A percentile compares a stretch with the other conserved stretches of the same genome.
Evolutionary conservation across 805 yeast species (phyloP).

Genomic region (Candida anglica): DNA sequence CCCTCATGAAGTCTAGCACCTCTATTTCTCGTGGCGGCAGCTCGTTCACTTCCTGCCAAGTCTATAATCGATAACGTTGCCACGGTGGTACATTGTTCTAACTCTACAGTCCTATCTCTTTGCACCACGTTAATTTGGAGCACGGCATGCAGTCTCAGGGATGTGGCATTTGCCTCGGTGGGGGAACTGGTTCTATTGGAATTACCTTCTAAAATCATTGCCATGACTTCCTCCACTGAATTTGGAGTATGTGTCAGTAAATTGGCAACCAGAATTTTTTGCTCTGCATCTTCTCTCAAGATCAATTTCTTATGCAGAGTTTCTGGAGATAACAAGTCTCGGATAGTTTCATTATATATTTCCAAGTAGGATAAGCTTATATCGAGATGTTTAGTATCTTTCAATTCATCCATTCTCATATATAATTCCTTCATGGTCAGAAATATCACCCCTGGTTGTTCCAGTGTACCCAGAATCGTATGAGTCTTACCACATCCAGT

Average conservation of each 20-base stretch:
- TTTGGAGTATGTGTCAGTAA: conserved; percentile 59
- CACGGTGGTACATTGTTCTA: conserved; percentile 63
- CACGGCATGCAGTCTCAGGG: conserved; percentile 93
- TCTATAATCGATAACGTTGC: conserved; percentile 87
- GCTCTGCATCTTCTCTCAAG: conserved; percentile 68
- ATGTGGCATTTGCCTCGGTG: conserved; percentile 86
- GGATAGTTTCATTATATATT: conserved; percentile 85
- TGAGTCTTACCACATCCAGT: conserved; percentile 98
- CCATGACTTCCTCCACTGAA: conserved; percentile 73
- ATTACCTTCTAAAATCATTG: conserved; percentile 69
- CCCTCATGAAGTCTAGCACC: conserved; percentile 86
- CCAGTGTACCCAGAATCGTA: conserved; percentile 75
- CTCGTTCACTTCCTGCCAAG: conserved; percentile 93
- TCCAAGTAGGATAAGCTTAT: conserved; percentile 74
- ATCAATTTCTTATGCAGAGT: conserved; percentile 43
- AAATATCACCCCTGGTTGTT: conserved; percentile 75
- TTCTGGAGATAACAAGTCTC: conserved; percentile 69
- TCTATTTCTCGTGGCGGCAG: conserved; percentile 80
- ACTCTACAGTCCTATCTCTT: conserved; percentile 54
- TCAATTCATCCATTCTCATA: conserved; percentile 49
- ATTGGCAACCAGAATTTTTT: conserved; percentile 67
- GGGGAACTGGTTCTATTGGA: conserved; percentile 76
- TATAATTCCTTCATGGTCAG: conserved; percentile 76
- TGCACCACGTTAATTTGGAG: conserved; percentile 73
- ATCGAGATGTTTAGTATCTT: conserved; percentile 55